Evolutionary conservation across 2,329 filamentous ascomycete species (phyloP), one percentile per base, ranked within the genome.

Genomic region (Aspergillus niger): DNA sequence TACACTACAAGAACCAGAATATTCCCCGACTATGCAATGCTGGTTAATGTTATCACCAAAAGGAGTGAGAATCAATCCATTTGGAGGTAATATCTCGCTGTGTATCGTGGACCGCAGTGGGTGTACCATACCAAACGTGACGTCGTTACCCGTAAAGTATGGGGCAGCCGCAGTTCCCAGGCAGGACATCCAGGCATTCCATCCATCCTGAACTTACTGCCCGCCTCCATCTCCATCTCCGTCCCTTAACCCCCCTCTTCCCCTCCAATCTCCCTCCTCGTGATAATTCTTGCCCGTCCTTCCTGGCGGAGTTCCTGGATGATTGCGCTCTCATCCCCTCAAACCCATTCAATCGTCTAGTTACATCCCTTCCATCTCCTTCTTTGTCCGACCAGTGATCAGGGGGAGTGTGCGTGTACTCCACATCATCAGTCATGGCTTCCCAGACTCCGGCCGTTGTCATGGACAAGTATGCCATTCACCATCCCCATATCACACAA

Each of bases 391-490:
- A 57, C 60, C 57, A 59, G 39, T 62, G 63, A 52, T 62, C 49
- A 64, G 56, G 62, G 65, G 63, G 55, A 63, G 59, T 56, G 57
- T 63, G 64, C 56, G 61, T 60, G 63, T 55, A 58, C 59, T 61
- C 57, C 61, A 65, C 55, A 59, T 65, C 60, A 60, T 62, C 63
- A 72, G 76, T 72, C 65, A 99, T 99, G 95, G 94, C 95, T 77
- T 90, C 91, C 83, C 94, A 98, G 88, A 98, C 95, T 77, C 95
- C 95, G 74, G 95, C 95, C 91, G 95, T 99, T 97, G 95, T 99
- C 92, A 99, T 99, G 94, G 95, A 99, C 95, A 99, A 99, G 95
- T 97, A 89, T 82, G 92, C 86, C 68, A 62, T 44, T 39, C 39
- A 49, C 49, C 63, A 24, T 38, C 32, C 13, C 50, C n/a, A n/a